These are phyloP conservation scores for Paracorniculantispora psalliotae DNA, from an alignment of 2,329 filamentous ascomycete species.

Conservation along the genomic window DNA sequence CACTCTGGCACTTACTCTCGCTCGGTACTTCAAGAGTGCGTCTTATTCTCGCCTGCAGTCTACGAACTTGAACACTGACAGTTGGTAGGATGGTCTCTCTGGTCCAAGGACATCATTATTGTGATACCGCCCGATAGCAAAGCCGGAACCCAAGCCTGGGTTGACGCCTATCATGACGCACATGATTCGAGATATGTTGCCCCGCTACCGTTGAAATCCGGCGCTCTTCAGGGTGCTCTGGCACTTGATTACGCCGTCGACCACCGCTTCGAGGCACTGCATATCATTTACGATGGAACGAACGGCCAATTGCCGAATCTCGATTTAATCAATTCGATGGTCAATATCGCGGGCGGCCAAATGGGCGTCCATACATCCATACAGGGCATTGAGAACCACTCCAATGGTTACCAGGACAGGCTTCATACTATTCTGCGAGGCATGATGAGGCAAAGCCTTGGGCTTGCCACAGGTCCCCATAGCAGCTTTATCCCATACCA, in stretches of 20 bases:
- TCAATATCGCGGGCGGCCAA: constrained; percentile 80
- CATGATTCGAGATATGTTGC: constrained; percentile 68
- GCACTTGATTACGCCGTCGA: constrained; percentile 91
- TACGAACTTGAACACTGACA: neutral
- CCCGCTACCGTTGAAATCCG: constrained; percentile 81
- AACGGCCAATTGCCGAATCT: constrained; percentile 95
- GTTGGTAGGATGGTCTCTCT: constrained; percentile 76
- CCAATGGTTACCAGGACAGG: constrained; percentile 73
- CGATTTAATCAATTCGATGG: constrained; percentile 91
- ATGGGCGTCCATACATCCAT: constrained; percentile 83
- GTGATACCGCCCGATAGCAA: constrained; percentile 84
- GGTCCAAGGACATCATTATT: constrained; percentile 98
- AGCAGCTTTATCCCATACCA: constrained; percentile 97
- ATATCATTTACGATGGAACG: constrained; percentile 90
- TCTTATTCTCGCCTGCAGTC: neutral
- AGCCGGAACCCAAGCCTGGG: constrained; percentile 91
- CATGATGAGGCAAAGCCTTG: constrained; percentile 87
- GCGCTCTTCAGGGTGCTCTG: constrained; percentile 84
- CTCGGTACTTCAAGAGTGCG: constrained; percentile 86
- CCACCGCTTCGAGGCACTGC: constrained; percentile 77
- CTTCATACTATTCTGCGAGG: constrained; percentile 85
- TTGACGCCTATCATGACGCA: constrained; percentile 93
- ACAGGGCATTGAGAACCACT: constrained; percentile 83
- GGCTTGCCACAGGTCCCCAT: constrained; percentile 84
- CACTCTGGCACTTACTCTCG: constrained; percentile 77